Conservation (phyloP, 1,139 yeast genomes). For the Chernovozyma sophiae-reginae region DNA sequence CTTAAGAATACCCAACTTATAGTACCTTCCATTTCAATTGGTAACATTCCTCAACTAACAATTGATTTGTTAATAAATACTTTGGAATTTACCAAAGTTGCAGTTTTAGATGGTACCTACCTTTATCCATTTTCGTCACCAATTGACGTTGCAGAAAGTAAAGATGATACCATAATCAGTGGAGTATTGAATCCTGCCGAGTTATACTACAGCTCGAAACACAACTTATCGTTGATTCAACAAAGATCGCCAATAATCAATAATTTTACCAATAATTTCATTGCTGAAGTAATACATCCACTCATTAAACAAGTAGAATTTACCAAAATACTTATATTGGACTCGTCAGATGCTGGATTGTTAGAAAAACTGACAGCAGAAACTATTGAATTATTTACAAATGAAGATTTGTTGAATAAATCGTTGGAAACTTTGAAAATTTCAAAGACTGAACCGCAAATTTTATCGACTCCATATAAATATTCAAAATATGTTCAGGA, state of each 20-base stretch:
- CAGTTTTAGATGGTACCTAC: conserved; percentile 52
- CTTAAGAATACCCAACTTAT: conserved; percentile 33
- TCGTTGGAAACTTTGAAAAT: conserved; percentile 30
- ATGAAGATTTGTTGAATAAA: conserved; percentile 29
- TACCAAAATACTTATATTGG: conserved; percentile 51
- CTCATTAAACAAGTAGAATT: conserved; percentile 40
- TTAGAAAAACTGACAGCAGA: conserved; percentile 20
- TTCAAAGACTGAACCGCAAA: conserved; percentile 8
- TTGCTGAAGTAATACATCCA: conserved; percentile 50
- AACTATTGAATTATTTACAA: conserved; percentile 29
- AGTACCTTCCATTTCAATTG: conserved; percentile 79
- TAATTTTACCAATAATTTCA: conserved; percentile 50
- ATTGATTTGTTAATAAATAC: conserved; percentile 71
- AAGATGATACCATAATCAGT: conserved; percentile 1
- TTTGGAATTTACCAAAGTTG: conserved; percentile 46
- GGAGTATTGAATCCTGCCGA: conserved; percentile 63
- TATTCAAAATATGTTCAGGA: conserved; percentile 16
- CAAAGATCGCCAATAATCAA: conserved; percentile 84
- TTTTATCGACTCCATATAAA: conserved; percentile 8
- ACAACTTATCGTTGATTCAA: conserved; percentile 58
- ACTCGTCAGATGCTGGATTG: conserved; percentile 68
- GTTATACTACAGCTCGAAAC: conserved; percentile 39
- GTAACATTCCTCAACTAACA: conserved; percentile 85
- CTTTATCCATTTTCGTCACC: conserved; percentile 87
- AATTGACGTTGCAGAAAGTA: conserved; percentile 38